phyloP scores from a whole-genome alignment of 768 basidiomycete species.

The Holtermanniella nyarrowii region DNA sequence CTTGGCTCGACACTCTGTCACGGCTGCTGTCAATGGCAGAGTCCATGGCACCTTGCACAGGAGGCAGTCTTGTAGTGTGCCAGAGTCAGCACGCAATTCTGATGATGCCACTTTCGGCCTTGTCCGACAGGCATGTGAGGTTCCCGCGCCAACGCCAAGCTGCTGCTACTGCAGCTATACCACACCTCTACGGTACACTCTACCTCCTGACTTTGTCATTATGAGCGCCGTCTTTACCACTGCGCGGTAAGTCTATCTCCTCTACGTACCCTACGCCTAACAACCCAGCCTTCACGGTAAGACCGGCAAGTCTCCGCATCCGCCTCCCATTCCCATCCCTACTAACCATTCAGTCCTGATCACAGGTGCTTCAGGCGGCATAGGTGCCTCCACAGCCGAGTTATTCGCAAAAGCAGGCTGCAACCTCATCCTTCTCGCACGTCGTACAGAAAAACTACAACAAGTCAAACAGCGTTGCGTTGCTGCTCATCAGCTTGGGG shows the following conservation, averaged over 20 bases:
- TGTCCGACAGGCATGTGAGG: too few species aligned
- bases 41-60: too few species aligned
- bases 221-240: constrained; percentile 19
- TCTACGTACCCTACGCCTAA: neutral
- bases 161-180: too few species aligned
- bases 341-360: constrained; percentile 55
- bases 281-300: constrained; percentile 12
- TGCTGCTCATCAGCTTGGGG: constrained; percentile 62
- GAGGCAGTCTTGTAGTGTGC: too few species aligned
- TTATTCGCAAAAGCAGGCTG: constrained; percentile 89
- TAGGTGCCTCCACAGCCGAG: constrained; percentile 71
- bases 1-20: too few species aligned
- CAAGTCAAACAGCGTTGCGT: constrained; percentile 58
- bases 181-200: too few species aligned
- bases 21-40: too few species aligned
- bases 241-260: constrained; percentile 11
- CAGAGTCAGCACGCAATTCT: too few species aligned
- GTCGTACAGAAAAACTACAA: constrained; percentile 62
- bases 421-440: constrained; percentile 74
- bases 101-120: too few species aligned
- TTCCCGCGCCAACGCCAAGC: too few species aligned
- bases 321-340: neutral
- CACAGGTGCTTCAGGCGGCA: constrained; percentile 82
- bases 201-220: neutral
- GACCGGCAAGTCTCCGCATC: constrained; percentile 9